Evolutionary conservation across 495 filamentous ascomycete species (phyloP).

Genomic region (Talaromyces adpressus): DNA sequence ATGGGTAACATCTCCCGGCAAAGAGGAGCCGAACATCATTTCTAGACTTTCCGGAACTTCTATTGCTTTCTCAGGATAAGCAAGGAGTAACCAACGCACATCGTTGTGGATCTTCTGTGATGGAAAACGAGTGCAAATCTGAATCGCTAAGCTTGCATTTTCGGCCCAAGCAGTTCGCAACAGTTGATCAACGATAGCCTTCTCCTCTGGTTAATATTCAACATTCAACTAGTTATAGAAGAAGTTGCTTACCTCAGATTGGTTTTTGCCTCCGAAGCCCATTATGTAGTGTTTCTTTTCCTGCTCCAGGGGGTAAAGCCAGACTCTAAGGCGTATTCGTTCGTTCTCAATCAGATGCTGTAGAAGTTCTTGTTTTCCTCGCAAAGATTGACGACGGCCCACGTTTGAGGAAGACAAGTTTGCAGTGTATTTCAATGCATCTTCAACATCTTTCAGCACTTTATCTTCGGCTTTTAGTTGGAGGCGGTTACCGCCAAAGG

Average conservation of each 20-base stretch:
- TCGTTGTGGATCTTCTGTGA: slow-evolving; percentile 65
- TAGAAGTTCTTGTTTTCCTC: slow-evolving; percentile 74
- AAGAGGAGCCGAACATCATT: slow-evolving; percentile 64
- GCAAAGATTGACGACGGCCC: slow-evolving; percentile 55
- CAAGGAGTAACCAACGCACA: slow-evolving; percentile 70
- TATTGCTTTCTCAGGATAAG: slow-evolving; percentile 73
- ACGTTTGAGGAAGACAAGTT: slow-evolving; percentile 47
- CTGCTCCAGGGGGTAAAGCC: slow-evolving; percentile 79
- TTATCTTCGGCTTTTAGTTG: slow-evolving; percentile 90
- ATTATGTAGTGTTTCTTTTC: slow-evolving; percentile 49
- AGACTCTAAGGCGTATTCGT: slow-evolving; percentile 73
- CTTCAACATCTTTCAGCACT: slow-evolving; percentile 68
- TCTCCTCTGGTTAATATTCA: slow-evolving; percentile 8
- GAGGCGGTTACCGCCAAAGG: slow-evolving; percentile 86
- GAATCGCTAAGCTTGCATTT: slow-evolving; percentile 72
- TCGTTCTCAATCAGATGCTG: slow-evolving; percentile 78
- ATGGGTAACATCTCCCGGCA: slow-evolving; percentile 72
- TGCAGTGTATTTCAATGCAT: slow-evolving; percentile 49
- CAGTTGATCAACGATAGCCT: slow-evolving; percentile 39
- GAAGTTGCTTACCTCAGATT: slow-evolving; percentile 22
- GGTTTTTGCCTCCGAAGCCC: slow-evolving; percentile 21
- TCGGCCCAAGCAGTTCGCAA: slow-evolving; percentile 81
- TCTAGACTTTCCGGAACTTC: slow-evolving; percentile 73
- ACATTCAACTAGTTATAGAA: neutral
- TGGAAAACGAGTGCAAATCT: slow-evolving; percentile 71